A percentile compares a stretch with the other conserved stretches of the same genome.
Evolutionary conservation across 176 grass and related monocot genomes (phyloP).

Genomic region (Pontederia crassipes): DNA sequence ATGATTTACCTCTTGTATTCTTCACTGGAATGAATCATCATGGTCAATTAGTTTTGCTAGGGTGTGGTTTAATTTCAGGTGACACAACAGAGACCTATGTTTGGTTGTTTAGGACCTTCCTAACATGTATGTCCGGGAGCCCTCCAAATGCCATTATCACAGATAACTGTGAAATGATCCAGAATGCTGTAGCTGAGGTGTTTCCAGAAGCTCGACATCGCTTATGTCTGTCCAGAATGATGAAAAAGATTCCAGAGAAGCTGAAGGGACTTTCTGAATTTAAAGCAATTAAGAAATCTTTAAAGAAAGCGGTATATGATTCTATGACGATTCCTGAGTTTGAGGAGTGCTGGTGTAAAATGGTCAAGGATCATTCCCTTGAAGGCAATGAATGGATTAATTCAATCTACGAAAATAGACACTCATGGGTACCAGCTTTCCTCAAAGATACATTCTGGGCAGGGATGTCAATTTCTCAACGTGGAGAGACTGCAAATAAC

Average conservation of each 20-base stretch:
- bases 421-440: slow-evolving; percentile 21
- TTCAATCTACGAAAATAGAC: slow-evolving; percentile 16
- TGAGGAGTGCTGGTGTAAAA: slow-evolving; percentile 19
- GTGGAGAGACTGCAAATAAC: slow-evolving; percentile 6
- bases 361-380: slow-evolving; percentile 17
- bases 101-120: slow-evolving; percentile 21
- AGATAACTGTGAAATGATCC: slow-evolving; percentile 20
- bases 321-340: slow-evolving; percentile 18
- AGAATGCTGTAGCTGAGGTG: slow-evolving; percentile 9
- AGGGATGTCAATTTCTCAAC: slow-evolving; percentile 17
- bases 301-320: slow-evolving; percentile 23
- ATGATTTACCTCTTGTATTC: slow-evolving; percentile 20
- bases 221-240: slow-evolving; percentile 9
- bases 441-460: slow-evolving; percentile 20
- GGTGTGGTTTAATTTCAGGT: slow-evolving; percentile 15
- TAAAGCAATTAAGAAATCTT: slow-evolving; percentile 16
- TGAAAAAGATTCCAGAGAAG: slow-evolving; percentile 16
- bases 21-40: slow-evolving; percentile 20
- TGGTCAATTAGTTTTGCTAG: slow-evolving; percentile 20
- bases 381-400: slow-evolving; percentile 18
- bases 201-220: slow-evolving; percentile 16
- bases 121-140: slow-evolving; percentile 16
- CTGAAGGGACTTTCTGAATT: slow-evolving; percentile 15
- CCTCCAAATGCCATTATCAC: slow-evolving; percentile 22
- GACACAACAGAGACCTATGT: neutral